A percentile compares a stretch with the other conserved stretches of the same genome.
Conservation (phyloP, 1,284 basidiomycete species). For the Ceratobasidium sp. region DNA sequence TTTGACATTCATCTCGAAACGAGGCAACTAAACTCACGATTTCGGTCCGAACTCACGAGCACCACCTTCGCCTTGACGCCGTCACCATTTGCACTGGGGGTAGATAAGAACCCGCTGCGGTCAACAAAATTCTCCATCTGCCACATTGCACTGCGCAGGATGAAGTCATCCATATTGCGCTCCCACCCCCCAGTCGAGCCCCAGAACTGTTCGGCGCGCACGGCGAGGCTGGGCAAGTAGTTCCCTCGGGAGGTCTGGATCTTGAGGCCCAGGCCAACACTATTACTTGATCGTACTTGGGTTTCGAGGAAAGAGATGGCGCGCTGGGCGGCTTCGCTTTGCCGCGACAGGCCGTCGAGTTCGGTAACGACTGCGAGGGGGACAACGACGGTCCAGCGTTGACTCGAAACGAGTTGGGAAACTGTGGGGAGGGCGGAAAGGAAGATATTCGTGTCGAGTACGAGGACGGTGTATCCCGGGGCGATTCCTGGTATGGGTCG, state of each 20-base stretch:
- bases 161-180: slow-evolving; percentile 91
- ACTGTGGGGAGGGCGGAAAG: slow-evolving; percentile 79
- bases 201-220: slow-evolving; percentile 85
- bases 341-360: slow-evolving; percentile 83
- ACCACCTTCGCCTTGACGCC: slow-evolving; percentile 75
- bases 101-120: slow-evolving; percentile 71
- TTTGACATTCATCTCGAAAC: slow-evolving; percentile 30
- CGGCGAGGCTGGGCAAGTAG: slow-evolving; percentile 81
- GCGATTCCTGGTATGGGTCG: slow-evolving; percentile 60
- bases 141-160: slow-evolving; percentile 88
- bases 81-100: slow-evolving; percentile 48
- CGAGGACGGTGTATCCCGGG: slow-evolving; percentile 86
- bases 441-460: slow-evolving; percentile 93
- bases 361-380: slow-evolving; percentile 96
- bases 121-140: slow-evolving; percentile 92
- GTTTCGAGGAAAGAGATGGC: slow-evolving; percentile 29
- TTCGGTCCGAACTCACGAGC: slow-evolving; percentile 88
- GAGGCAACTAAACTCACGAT: slow-evolving; percentile 63
- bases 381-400: slow-evolving; percentile 85
- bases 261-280: slow-evolving; percentile 62
- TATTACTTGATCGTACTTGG: slow-evolving; percentile 7
- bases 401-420: slow-evolving; percentile 75
- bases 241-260: slow-evolving; percentile 95
- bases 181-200: slow-evolving; percentile 66
- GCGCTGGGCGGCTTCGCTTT: slow-evolving; percentile 52